A percentile compares a stretch with the other conserved stretches of the same genome.
Conservation (phyloP, 2,329 filamentous ascomycete genomes). For the Aureobasidium leucospermi region DNA sequence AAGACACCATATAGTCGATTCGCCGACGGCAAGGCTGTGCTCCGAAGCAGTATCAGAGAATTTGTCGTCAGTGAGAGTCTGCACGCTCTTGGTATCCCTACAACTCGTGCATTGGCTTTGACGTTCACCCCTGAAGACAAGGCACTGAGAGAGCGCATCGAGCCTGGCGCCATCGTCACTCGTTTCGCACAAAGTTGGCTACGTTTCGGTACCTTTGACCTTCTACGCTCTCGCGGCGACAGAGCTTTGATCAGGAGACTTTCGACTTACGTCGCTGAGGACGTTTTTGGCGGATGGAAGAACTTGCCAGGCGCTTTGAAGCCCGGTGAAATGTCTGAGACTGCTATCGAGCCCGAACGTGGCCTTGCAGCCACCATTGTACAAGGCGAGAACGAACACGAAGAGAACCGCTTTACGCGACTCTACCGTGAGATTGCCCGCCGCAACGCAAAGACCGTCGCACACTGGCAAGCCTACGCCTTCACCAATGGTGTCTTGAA, state of each 20-base stretch:
- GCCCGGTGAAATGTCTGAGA: conserved; percentile 42
- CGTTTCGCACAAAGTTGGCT: conserved; percentile 90
- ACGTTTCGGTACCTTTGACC: conserved; percentile 89
- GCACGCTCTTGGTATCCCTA: conserved; percentile 76
- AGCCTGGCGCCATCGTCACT: conserved; percentile 87
- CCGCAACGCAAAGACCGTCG: conserved; percentile 80
- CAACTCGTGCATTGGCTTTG: conserved; percentile 77
- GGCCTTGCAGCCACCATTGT: conserved; percentile 43
- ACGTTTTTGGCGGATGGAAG: conserved; percentile 84
- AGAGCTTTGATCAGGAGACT: conserved; percentile 64
- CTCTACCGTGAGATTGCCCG: conserved; percentile 82
- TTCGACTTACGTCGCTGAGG: conserved; percentile 76
- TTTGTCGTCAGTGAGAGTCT: conserved; percentile 88
- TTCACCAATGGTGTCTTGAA: conserved; percentile 99
- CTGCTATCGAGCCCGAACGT: conserved; percentile 33
- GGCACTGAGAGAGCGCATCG: conserved; percentile 70
- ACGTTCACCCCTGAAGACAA: conserved; percentile 65
- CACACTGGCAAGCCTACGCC: conserved; percentile 95
- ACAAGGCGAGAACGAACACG: conserved; percentile 59
- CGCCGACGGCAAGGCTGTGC: conserved; percentile 88
- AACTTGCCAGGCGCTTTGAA: conserved; percentile 58
- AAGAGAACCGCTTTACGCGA: conserved; percentile 77
- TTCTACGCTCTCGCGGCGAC: conserved; percentile 77
- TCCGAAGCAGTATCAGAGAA: conserved; percentile 87
- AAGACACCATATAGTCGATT: conserved; percentile 93